Evolutionary conservation across 106 monocot genomes (phyloP).

Genomic region (Dendrobium huoshanense): DNA sequence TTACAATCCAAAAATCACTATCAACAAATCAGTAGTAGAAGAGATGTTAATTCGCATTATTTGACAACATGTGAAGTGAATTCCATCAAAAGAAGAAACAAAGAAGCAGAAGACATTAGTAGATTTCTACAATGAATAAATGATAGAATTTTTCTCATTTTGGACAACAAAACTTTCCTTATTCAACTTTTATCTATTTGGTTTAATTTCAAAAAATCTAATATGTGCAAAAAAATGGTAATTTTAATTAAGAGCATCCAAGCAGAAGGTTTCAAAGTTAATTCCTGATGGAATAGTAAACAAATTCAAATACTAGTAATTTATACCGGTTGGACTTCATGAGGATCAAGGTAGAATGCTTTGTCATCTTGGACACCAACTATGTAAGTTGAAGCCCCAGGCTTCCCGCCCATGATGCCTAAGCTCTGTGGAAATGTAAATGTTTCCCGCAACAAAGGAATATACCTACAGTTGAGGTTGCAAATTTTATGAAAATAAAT

Average conservation of each 20-base stretch:
- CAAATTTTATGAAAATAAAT: not conserved
- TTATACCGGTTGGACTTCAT: constrained; percentile 74
- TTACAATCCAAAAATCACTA: not conserved
- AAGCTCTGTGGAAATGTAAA: constrained; percentile 95
- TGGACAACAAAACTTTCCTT: not conserved
- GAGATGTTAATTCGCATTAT: not conserved
- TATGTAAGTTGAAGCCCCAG: constrained; percentile 92
- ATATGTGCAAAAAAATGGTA: not conserved
- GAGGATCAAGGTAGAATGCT: constrained; percentile 88
- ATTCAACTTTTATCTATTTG: not conserved
- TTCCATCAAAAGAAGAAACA: not conserved
- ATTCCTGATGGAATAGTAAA: not conserved
- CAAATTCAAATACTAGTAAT: not conserved
- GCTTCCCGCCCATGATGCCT: constrained; percentile 93
- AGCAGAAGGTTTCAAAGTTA: not conserved
- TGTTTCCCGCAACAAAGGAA: constrained; percentile 70
- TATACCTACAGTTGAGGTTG: constrained; percentile 44
- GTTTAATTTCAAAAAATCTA: not conserved
- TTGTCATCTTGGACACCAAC: constrained; percentile 94
- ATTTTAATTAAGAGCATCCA: not conserved
- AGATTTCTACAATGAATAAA: not conserved
- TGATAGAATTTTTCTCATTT: not conserved
- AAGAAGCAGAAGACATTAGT: not conserved
- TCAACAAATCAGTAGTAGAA: too few species aligned
- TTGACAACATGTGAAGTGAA: constrained; percentile 1